Conservation (phyloP, 768 basidiomycete species). For the Saitozyma podzolica region DNA sequence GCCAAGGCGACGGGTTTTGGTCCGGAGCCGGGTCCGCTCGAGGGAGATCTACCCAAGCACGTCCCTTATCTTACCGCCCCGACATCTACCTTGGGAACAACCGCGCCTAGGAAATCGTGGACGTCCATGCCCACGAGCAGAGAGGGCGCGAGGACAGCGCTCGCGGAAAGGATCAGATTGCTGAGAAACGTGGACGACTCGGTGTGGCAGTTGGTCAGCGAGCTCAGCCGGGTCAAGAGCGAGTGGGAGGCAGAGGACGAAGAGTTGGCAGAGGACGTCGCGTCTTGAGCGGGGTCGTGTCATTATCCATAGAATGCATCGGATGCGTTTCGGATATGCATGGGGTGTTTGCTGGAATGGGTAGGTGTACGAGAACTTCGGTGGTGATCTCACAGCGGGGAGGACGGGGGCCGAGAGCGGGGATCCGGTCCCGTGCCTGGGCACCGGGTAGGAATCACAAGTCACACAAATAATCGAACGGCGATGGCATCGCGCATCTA, state of each 20-base stretch:
- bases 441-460: too few species aligned
- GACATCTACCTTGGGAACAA: background rate
- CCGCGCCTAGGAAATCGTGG: background rate
- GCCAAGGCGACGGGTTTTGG: conserved; percentile 11
- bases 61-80: conserved; percentile 15
- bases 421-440: too few species aligned
- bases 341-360: too few species aligned
- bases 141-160: conserved; percentile 67
- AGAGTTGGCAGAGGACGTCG: background rate
- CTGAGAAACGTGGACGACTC: conserved; percentile 74
- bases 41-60: conserved; percentile 6
- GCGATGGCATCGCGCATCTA: too few species aligned
- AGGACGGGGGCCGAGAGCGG: too few species aligned
- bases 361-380: too few species aligned
- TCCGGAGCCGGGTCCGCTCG: conserved; percentile 6
- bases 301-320: too few species aligned
- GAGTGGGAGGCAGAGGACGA: conserved; percentile 28
- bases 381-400: too few species aligned
- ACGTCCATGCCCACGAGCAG: background rate
- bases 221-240: conserved; percentile 73
- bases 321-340: too few species aligned
- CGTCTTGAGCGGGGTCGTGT: too few species aligned
- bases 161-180: conserved; percentile 78
- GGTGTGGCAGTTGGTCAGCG: conserved; percentile 73
- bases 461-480: too few species aligned